Evolutionary conservation across 805 yeast genomes (phyloP).

Genomic region (Kodamaea laetipori): DNA sequence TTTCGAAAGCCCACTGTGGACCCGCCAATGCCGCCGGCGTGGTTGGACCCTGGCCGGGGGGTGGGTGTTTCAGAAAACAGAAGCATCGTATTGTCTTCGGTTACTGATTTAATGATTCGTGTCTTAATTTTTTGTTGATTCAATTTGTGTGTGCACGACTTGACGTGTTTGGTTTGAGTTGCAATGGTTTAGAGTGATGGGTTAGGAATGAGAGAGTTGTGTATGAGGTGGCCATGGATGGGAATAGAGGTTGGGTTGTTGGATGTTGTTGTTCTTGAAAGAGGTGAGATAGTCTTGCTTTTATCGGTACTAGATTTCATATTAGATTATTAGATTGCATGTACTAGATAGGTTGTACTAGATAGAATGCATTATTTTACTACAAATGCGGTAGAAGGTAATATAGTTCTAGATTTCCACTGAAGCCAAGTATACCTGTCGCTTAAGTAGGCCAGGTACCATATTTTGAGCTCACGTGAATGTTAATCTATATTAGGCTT

Average conservation of each 20-base stretch:
- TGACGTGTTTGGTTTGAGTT: background rate
- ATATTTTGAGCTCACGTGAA: no score
- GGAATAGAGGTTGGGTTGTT: background rate
- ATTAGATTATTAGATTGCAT: no score
- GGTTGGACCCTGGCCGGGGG: constrained; percentile 4
- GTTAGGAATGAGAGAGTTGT: background rate
- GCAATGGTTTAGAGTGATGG: background rate
- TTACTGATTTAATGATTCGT: constrained; percentile 6
- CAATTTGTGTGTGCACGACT: constrained; percentile 1
- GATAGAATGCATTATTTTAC: no score
- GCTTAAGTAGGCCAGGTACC: no score
- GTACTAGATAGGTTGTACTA: no score
- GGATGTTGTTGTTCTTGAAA: background rate
- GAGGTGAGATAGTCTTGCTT: no score
- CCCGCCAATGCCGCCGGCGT: constrained; percentile 1
- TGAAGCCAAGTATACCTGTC: no score
- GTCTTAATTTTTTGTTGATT: constrained; percentile 6
- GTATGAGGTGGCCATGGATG: background rate
- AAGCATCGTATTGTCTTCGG: constrained; percentile 5
- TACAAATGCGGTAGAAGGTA: no score
- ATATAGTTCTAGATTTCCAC: no score
- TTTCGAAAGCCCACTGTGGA: background rate
- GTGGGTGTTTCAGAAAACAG: constrained; percentile 6
- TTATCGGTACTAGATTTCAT: no score
- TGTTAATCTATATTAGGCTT: no score